These are phyloP conservation scores for Salix viminalis DNA, from an alignment of 345 rosid species.

Conservation along the genomic window DNA sequence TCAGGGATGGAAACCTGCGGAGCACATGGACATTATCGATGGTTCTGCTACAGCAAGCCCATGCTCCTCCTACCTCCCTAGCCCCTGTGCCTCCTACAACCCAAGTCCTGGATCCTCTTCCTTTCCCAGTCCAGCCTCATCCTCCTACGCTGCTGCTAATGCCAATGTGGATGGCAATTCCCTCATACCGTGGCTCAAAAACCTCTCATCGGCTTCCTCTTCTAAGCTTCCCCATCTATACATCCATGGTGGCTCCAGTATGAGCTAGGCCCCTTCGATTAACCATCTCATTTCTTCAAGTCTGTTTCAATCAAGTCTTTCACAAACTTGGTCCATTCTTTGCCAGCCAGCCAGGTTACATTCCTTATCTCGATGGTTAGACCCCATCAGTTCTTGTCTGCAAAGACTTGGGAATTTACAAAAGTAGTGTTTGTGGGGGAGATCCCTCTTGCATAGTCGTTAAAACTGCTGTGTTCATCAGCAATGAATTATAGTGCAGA, in stretches of 20 bases:
- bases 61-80: constrained; percentile 76
- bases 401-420: neutral
- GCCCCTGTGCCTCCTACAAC: constrained; percentile 72
- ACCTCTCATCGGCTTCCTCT: constrained; percentile 73
- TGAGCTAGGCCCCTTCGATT: neutral
- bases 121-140: constrained; percentile 79
- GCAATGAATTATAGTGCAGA: neutral
- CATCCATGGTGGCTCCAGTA: constrained; percentile 59
- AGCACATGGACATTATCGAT: constrained; percentile 60
- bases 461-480: neutral
- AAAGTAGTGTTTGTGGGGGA: neutral
- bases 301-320: neutral
- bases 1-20: constrained; percentile 85
- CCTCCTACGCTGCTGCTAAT: constrained; percentile 40
- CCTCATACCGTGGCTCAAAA: constrained; percentile 92
- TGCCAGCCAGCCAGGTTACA: neutral
- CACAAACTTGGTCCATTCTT: neutral
- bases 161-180: constrained; percentile 64
- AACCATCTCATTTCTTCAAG: neutral
- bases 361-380: neutral
- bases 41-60: constrained; percentile 78
- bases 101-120: constrained; percentile 85
- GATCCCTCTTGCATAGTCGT: neutral
- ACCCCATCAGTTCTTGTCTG: neutral
- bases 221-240: constrained; percentile 65